These are phyloP conservation scores for Russula vinacea DNA, from an alignment of 768 basidiomycete species.

Conservation along the genomic window DNA sequence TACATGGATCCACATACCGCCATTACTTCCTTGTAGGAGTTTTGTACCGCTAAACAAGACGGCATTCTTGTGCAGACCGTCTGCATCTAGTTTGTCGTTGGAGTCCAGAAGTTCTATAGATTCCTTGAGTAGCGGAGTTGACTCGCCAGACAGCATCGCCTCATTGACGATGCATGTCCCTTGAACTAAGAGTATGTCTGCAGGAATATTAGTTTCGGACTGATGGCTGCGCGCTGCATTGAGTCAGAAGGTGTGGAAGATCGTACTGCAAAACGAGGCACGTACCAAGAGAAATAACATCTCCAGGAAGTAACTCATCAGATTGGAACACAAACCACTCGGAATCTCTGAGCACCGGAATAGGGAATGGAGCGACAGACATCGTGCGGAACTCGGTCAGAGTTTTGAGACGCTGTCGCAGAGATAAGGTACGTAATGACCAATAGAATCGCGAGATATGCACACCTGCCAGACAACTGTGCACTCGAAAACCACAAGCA, in stretches of 20 bases:
- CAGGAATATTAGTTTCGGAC: constrained; percentile 85
- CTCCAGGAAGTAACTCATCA: constrained; percentile 87
- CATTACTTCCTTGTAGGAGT: constrained; percentile 76
- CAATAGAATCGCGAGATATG: constrained; percentile 10
- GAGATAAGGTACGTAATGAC: not conserved
- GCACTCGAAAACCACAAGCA: constrained; percentile 97
- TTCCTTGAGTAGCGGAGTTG: constrained; percentile 94
- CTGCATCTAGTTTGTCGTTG: constrained; percentile 75
- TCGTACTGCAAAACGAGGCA: constrained; percentile 30
- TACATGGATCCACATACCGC: constrained; percentile 39
- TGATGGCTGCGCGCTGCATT: constrained; percentile 53
- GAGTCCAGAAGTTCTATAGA: constrained; percentile 82
- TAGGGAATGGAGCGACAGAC: constrained; percentile 87
- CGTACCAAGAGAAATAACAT: constrained; percentile 78
- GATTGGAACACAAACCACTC: constrained; percentile 81
- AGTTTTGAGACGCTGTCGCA: constrained; percentile 78
- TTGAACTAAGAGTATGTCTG: constrained; percentile 87
- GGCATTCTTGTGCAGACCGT: constrained; percentile 80
- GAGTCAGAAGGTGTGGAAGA: constrained; percentile 15
- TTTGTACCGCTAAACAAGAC: constrained; percentile 98
- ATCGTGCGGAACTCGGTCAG: constrained; percentile 95
- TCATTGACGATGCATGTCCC: constrained; percentile 98
- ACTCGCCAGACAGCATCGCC: constrained; percentile 98
- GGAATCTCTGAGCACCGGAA: constrained; percentile 74
- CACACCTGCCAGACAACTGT: constrained; percentile 97